These are phyloP conservation scores for Syncephalastrum monosporum DNA, from an alignment of 371 early-diverging fungal species.

Conservation along the genomic window DNA sequence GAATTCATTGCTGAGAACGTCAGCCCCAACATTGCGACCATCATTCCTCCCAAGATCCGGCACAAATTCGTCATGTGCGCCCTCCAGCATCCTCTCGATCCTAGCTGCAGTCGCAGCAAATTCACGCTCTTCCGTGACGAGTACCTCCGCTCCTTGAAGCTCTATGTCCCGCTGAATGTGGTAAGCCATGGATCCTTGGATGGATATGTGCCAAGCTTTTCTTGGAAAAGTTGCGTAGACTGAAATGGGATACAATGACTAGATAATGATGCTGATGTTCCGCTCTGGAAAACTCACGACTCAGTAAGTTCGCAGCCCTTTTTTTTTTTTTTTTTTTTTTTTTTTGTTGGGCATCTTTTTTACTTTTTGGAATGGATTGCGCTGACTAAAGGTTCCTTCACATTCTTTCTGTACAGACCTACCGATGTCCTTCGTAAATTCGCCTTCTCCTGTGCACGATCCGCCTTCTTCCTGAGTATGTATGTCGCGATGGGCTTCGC, in stretches of 20 bases:
- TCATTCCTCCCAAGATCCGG: slow-evolving; percentile 44
- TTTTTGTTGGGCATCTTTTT: slow-evolving; percentile 2
- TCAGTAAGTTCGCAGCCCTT: slow-evolving; percentile 32
- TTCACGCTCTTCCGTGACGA: slow-evolving; percentile 43
- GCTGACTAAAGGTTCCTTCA: not conserved
- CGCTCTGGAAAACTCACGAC: slow-evolving; percentile 39
- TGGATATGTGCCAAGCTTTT: no score
- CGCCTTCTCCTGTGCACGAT: slow-evolving; percentile 61
- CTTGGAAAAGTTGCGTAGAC: not conserved
- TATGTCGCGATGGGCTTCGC: slow-evolving; percentile 67
- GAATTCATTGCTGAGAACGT: slow-evolving; percentile 54
- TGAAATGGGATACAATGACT: not conserved
- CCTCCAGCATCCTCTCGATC: slow-evolving; percentile 69
- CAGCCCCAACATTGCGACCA: slow-evolving; percentile 56
- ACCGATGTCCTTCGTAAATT: slow-evolving; percentile 35
- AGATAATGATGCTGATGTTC: slow-evolving; percentile 62
- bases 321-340: not conserved
- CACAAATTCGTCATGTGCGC: slow-evolving; percentile 74
- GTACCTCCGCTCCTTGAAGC: slow-evolving; percentile 55
- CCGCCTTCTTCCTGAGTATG: slow-evolving; percentile 69
- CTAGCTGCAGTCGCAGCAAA: slow-evolving; percentile 49
- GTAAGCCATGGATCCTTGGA: slow-evolving; percentile 35
- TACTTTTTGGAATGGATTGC: not conserved
- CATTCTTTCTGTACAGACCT: slow-evolving; percentile 24
- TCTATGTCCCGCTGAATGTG: slow-evolving; percentile 73